These are phyloP conservation scores for Corylus heterophylla DNA, from an alignment of 306 rosid species.

Conservation along the genomic window DNA sequence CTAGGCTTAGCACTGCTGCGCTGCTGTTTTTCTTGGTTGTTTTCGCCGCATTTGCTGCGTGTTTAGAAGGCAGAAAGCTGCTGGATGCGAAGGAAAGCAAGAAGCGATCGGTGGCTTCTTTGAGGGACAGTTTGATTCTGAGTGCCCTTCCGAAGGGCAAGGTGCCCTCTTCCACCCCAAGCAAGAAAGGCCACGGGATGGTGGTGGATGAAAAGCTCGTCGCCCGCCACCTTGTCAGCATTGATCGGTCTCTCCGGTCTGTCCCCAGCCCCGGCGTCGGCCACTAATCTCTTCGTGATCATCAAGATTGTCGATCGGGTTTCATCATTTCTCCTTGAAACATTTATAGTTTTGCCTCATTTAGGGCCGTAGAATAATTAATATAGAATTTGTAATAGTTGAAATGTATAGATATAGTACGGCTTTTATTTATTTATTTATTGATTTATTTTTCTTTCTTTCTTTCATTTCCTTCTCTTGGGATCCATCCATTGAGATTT, in stretches of 20 bases:
- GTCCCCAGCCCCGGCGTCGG: constrained; percentile 93
- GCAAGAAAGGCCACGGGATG: constrained; percentile 62
- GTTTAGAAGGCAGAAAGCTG: constrained; percentile 54
- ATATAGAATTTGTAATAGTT: constrained; percentile 3
- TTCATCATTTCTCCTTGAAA: not conserved
- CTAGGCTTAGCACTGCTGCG: constrained; percentile 26
- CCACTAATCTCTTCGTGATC: constrained; percentile 30
- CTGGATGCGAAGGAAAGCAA: constrained; percentile 10
- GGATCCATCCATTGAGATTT: not conserved
- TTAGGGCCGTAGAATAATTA: not conserved
- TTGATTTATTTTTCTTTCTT: constrained; percentile 5
- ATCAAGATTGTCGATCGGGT: not conserved
- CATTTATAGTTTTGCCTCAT: constrained; percentile 14
- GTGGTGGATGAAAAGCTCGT: constrained; percentile 61
- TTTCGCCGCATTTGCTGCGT: constrained; percentile 35
- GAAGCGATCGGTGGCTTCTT: constrained; percentile 14
- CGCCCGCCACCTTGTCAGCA: constrained; percentile 55
- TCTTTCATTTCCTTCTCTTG: constrained; percentile 7
- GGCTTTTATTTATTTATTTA: constrained; percentile 3
- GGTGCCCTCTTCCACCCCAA: constrained; percentile 71
- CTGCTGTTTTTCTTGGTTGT: constrained; percentile 39
- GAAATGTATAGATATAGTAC: constrained; percentile 30
- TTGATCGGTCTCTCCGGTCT: constrained; percentile 50
- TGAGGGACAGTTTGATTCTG: constrained; percentile 38
- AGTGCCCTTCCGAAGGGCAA: constrained; percentile 78